Base-by-base conservation (phyloP, 805 yeast species). In the Candida schatavii region DNA sequence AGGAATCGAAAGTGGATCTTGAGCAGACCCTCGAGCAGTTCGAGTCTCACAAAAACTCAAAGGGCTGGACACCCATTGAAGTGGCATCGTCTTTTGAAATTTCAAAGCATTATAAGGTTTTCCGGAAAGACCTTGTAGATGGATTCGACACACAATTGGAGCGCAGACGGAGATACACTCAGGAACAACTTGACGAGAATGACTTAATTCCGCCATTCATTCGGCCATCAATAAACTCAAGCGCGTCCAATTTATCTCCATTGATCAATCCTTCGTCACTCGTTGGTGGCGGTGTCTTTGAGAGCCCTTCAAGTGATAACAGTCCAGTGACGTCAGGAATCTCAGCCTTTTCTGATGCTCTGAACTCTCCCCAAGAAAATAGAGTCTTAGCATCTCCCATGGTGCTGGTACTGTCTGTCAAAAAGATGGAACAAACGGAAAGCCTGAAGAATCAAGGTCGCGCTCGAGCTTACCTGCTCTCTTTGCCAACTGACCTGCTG, bases 61-160 rank as follows among this genome's bases (percentile, higher is more conserved):
- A 52, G 28, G 68, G 68, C 19, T 69, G 70, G 66, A 28, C 49
- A 2, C 62, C 72, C 0, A 40, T 52, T 14, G 70, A 66, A 21
- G 55, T 57, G 38, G 61, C 74, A 7, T 51, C 56, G 3, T 46
- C 59, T 23, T 65, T 62, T 44, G 58, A 57, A 15, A 45, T 66
- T 32, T 51, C 57, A 2, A 45, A 45, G n/a, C 40, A 47, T 11
- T 69, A 64, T 48, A 51, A 54, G 27, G 22, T 31, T 5, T 45
- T 64, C n/a, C 5, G 37, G 9, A 22, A 23, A 23, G 27, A 23
- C 7, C 7, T 23, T 23, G 27, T 23, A 23, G 27, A 23, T 11
- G 11, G 27, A 7, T 23, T 23, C 27, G 27, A 23, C 7, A 23
- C 7, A 7, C 27, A 23, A 11, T 23, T 23, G 11, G 7, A 7